Evolutionary conservation across 352 stramenopile species (phyloP).

Genomic region (Elongisporangium senticosum): DNA sequence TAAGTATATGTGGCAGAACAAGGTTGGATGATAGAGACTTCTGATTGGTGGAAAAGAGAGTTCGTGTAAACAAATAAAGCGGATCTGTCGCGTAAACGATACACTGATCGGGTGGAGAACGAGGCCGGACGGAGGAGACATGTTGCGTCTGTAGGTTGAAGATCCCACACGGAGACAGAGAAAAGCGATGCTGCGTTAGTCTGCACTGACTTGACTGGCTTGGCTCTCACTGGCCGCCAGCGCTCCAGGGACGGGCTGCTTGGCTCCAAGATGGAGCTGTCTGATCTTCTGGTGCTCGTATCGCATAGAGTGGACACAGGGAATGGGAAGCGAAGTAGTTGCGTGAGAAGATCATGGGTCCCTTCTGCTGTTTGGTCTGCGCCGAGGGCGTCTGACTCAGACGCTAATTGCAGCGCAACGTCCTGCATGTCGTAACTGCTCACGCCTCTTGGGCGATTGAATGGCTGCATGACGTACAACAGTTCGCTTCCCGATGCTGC

Average conservation of each 20-base stretch:
- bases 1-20: not conserved
- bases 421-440: not conserved
- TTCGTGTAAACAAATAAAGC: not conserved
- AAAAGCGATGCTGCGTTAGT: not conserved
- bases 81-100: not conserved
- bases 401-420: not conserved
- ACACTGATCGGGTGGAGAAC: not conserved
- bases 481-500: not conserved
- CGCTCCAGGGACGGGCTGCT: not conserved
- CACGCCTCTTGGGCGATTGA: not conserved
- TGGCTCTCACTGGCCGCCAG: not conserved
- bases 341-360: too few species aligned
- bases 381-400: not conserved
- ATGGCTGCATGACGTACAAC: not conserved
- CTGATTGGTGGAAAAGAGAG: not conserved
- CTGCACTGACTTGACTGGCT: not conserved
- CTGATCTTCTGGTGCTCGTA: not conserved
- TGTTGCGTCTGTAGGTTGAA: slow-evolving; percentile 1
- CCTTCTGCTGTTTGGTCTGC: too few species aligned
- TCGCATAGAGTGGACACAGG: not conserved
- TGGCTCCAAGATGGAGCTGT: not conserved
- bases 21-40: not conserved
- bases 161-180: not conserved
- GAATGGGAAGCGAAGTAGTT: not conserved
- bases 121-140: not conserved